These are phyloP conservation scores for Hydrangea macrophylla DNA, from an alignment of 148 eudicot species.

Conservation along the genomic window DNA sequence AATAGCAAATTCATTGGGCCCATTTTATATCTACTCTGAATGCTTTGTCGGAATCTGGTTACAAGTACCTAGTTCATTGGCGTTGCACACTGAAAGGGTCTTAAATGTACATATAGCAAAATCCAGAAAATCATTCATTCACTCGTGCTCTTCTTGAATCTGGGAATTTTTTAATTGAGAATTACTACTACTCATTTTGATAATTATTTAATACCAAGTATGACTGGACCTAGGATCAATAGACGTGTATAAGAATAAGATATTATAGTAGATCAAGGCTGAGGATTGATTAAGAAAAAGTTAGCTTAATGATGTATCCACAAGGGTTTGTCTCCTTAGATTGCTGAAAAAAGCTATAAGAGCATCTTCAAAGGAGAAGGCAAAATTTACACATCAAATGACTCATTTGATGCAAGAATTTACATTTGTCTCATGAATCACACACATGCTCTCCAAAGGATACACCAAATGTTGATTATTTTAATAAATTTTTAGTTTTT, in stretches of 20 bases:
- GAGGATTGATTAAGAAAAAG: background rate
- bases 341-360: no score
- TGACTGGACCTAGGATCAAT: background rate
- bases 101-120: background rate
- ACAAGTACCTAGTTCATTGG: background rate
- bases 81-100: background rate
- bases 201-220: no score
- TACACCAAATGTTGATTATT: no score
- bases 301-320: slow-evolving; percentile 5
- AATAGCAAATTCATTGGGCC: no score
- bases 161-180: no score
- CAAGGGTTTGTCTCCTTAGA: background rate
- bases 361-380: no score
- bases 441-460: no score
- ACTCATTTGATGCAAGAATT: no score
- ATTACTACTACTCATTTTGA: background rate
- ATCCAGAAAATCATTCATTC: background rate
- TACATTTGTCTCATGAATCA: no score
- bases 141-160: background rate
- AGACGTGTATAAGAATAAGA: background rate
- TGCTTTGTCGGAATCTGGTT: background rate
- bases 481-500: no score
- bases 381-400: no score
- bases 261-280: background rate
- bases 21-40: no score